Evolutionary conservation across 2,329 filamentous ascomycete genomes (phyloP), one percentile per base, ranked within the genome.

Genomic region (Catunica adiposa): DNA sequence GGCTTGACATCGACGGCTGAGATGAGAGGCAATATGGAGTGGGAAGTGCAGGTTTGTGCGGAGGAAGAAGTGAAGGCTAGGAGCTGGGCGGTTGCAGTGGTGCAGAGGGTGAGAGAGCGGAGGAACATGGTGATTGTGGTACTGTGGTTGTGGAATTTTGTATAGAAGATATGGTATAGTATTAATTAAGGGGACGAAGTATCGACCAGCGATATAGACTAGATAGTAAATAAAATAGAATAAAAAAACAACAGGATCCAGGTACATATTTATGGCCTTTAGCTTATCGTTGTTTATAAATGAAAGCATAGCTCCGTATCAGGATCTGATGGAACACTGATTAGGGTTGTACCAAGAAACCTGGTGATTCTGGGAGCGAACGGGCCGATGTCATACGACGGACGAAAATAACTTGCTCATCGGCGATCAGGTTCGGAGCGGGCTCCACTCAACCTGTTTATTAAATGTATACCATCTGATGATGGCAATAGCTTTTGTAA

Each of bases 11-110:
- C 46, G 20, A 46, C 20, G 14, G 51, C 46, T 25, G 54, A 51
- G 51, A 59, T 51, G 11, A 51, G 38, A 17, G 37, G 23, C n/a
- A 54, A 59, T 14, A 56, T 57, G 53, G 47, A 53, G 42, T 25
- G 53, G 1, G 53, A 44, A 14, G 42, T 46, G 15, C 56, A 58
- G 40, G n/a, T n/a, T n/a, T 44, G 20, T 26, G 48, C 29, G 31
- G 46, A 48, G 1, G 44, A 23, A 25, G 48, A 53, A 22, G 26
- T 46, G 11, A 48, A 48, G 8, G 56, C 50, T 9, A 56, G 31
- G 34, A 58, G 53, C 38, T 58, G 56, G 3, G 56, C 54, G 9
- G 50, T 34, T 22, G 50, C 44, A 15, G 17, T 23, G n/a, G 7
- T 22, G 51, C 51, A 11, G 46, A 14, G 51, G 51, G 34, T n/a